Evolutionary conservation across 208 protist species (phyloP), one percentile per base, ranked within the genome.

Genomic region (Leishmania braziliensis): DNA sequence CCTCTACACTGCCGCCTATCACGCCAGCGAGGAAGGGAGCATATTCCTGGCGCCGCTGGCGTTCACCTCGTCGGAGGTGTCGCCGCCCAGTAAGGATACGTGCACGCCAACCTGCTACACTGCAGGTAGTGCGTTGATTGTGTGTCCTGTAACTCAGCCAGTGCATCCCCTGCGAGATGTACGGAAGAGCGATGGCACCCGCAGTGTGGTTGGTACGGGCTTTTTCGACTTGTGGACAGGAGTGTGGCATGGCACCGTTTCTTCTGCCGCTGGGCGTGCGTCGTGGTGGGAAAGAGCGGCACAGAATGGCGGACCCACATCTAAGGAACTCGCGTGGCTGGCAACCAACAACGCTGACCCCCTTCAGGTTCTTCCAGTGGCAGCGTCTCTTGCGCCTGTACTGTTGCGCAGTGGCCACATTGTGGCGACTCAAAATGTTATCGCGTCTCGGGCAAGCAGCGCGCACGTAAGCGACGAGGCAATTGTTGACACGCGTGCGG

Each of bases 1-100:
- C 82, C 88, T 97, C 56, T 99, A 99, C 91, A 99, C 98, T 26
- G 51, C 93, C 2, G 97, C 98, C 54, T 93, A 91, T 82, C 53
- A 92, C 33, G 87, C 95, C 16, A 88, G 88, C 68, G 43, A 88
- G 0, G 87, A 69, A 1, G 98, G 98, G 14, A 43, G 75, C 0
- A 92, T 95, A 6, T 84, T 98, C 29, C 87, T 99, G 81, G 87
- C 80, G 39, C 97, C 98, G 46, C 76, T 99, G 2, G 95, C 89
- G 54, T 88, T 98, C 29, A 87, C 95, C 39, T 98, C 92, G 88
- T 5, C 69, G 29, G 54, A 66, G 26, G 56, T 39, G 43, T 33
- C 53, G 33, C 36, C 39, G 46, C 10, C 23, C 26, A n/a, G 3
- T 5, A 3, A 43, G 23, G 6, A 33, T 18, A 6, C 51, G 4